A percentile compares a stretch with the other conserved stretches of the same genome.
Evolutionary conservation across 2,329 filamentous ascomycete genomes (phyloP).

Genomic region (Monosporascus sp.): DNA sequence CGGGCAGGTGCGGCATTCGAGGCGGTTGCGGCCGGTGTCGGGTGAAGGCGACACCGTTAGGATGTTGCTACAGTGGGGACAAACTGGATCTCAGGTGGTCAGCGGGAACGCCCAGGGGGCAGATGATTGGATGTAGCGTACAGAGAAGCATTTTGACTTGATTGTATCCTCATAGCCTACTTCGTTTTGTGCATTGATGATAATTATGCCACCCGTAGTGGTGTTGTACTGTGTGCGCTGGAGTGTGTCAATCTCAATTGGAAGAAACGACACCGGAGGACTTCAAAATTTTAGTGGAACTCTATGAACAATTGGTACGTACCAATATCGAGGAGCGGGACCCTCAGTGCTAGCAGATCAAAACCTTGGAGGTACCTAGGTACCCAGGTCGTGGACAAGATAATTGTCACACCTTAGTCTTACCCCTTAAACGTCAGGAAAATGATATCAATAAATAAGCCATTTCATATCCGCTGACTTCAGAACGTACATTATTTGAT

Average conservation of each 20-base stretch:
- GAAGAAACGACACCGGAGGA: neutral
- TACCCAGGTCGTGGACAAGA: too few relatives aligned
- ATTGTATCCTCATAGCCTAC: too few relatives aligned
- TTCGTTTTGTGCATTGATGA: too few relatives aligned
- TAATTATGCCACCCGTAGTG: too few relatives aligned
- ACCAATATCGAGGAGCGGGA: too few relatives aligned
- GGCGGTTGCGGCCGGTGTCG: conserved; percentile 63
- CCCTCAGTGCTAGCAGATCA: too few relatives aligned
- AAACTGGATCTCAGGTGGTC: conserved; percentile 49
- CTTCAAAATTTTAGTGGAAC: conserved; percentile 6
- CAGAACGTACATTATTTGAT: too few relatives aligned
- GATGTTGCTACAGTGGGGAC: conserved; percentile 78
- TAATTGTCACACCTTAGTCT: too few relatives aligned
- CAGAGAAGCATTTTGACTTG: conserved; percentile 53
- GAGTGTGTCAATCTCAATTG: neutral
- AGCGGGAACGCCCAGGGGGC: conserved; percentile 2
- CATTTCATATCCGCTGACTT: too few relatives aligned
- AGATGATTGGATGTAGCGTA: conserved; percentile 29
- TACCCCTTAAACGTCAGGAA: too few relatives aligned
- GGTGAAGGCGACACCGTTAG: conserved; percentile 62
- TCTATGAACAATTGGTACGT: neutral
- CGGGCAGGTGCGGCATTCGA: conserved; percentile 93
- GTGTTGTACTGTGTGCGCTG: neutral
- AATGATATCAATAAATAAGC: too few relatives aligned
- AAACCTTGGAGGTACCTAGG: too few relatives aligned